Conservation (phyloP, 2,329 filamentous ascomycete species). For the Myrmaecium sp. region DNA sequence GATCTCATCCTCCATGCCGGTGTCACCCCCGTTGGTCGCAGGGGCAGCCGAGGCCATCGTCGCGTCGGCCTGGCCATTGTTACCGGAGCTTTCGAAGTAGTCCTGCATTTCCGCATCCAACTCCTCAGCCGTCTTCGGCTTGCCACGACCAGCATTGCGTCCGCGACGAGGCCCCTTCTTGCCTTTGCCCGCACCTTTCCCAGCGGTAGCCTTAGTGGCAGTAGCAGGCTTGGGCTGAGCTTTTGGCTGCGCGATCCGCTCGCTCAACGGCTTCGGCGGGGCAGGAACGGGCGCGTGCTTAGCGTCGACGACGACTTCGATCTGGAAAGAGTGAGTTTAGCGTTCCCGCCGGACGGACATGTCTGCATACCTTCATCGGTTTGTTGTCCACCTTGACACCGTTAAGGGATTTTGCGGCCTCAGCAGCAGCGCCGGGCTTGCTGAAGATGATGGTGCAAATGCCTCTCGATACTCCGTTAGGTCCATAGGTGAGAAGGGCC, state of each 20-base stretch:
- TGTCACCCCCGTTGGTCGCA: constrained; percentile 23
- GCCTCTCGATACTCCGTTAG: constrained; percentile 78
- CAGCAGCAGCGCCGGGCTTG: constrained; percentile 64
- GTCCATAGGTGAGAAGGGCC: constrained; percentile 82
- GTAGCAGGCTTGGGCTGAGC: constrained; percentile 54
- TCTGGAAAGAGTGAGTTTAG: constrained; percentile 32
- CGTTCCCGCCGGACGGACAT: neutral
- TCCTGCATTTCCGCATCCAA: constrained; percentile 96
- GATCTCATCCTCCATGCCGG: constrained; percentile 24
- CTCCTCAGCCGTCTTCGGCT: constrained; percentile 81
- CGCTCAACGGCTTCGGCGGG: constrained; percentile 57
- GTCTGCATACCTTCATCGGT: constrained; percentile 64
- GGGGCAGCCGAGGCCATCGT: constrained; percentile 26
- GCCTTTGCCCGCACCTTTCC: constrained; percentile 28
- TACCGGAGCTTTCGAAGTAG: constrained; percentile 51
- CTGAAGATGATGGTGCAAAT: constrained; percentile 79
- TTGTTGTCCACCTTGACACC: constrained; percentile 78
- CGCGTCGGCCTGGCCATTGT: constrained; percentile 26
- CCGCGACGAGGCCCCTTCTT: constrained; percentile 36
- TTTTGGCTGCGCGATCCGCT: constrained; percentile 59
- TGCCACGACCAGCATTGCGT: constrained; percentile 41
- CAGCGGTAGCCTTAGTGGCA: constrained; percentile 46
- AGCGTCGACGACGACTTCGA: constrained; percentile 79
- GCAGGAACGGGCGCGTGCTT: constrained; percentile 50
- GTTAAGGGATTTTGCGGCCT: constrained; percentile 71